These are phyloP conservation scores for Plenodomus tracheiphilus DNA, from an alignment of 2,329 filamentous ascomycete species.

Conservation along the genomic window DNA sequence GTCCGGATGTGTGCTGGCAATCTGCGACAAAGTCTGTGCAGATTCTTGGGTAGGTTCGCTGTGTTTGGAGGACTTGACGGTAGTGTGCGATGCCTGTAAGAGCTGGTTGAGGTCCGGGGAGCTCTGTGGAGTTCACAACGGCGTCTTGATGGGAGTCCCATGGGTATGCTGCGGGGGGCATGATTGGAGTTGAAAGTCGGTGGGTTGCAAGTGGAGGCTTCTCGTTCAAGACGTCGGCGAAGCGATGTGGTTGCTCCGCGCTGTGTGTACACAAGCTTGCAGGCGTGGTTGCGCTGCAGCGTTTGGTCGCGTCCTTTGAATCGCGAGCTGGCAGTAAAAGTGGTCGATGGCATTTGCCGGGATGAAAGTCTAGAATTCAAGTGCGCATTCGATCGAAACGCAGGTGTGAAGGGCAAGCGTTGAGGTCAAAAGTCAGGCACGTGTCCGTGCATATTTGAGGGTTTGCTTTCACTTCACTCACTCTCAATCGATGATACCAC, in stretches of 20 bases:
- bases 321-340: background rate
- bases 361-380: background rate
- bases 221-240: background rate
- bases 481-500: background rate
- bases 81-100: conserved; percentile 10
- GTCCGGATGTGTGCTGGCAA: background rate
- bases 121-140: conserved; percentile 21
- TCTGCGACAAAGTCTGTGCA: background rate
- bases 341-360: too few relatives aligned
- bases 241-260: background rate
- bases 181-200: background rate
- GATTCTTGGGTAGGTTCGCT: conserved; percentile 1
- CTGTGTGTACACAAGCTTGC: background rate
- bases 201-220: background rate
- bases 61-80: conserved; percentile 1
- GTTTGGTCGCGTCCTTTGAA: background rate
- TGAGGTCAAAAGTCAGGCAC: background rate
- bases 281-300: background rate
- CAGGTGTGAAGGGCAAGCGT: background rate
- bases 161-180: conserved; percentile 1
- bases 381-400: background rate
- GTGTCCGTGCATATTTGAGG: conserved; percentile 6
- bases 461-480: conserved; percentile 10
- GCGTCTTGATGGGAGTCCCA: conserved; percentile 17
- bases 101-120: background rate